Percentiles rank a stretch among this genome's conserved stretches.
These are phyloP conservation scores for Pichia terricola DNA, from an alignment of 1,139 yeast species.

Conservation along the genomic window DNA sequence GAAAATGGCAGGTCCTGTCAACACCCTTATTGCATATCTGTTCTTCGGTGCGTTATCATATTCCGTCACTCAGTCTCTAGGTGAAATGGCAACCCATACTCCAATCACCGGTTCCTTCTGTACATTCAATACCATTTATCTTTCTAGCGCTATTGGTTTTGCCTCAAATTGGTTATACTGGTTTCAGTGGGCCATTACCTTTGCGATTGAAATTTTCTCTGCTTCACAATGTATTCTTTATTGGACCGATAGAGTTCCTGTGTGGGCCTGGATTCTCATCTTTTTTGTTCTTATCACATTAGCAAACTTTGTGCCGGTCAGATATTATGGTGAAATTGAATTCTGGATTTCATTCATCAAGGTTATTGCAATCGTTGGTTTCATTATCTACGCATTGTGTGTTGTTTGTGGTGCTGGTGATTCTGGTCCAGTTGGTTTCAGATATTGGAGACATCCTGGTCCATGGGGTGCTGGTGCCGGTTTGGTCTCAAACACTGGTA, in stretches of 20 bases:
- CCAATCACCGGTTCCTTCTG: conserved; percentile 66
- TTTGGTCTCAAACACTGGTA: conserved; percentile 34
- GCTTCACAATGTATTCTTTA: conserved; percentile 65
- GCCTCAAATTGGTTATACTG: conserved; percentile 79
- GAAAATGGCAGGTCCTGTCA: conserved; percentile 54
- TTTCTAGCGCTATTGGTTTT: conserved; percentile 65
- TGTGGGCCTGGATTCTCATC: conserved; percentile 69
- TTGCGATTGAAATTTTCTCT: conserved; percentile 75
- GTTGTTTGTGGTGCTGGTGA: conserved; percentile 39
- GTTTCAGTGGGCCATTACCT: conserved; percentile 82
- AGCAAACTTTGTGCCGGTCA: conserved; percentile 52
- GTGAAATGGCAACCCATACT: conserved; percentile 72
- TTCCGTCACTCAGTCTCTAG: conserved; percentile 59
- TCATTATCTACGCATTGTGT: conserved; percentile 37
- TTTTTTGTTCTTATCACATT: conserved; percentile 47
- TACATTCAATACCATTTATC: conserved; percentile 48
- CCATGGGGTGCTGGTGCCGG: conserved; percentile 58
- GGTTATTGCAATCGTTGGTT: conserved; percentile 44
- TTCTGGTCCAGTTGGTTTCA: conserved; percentile 57
- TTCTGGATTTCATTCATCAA: conserved; percentile 60
- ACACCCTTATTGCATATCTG: conserved; percentile 51
- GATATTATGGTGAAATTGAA: conserved; percentile 57
- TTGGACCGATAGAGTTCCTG: conserved; percentile 68
- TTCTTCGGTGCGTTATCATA: conserved; percentile 60
- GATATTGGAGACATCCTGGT: conserved; percentile 92